phyloP scores from a whole-genome alignment of 345 rosid species.

The Eucalyptus cloeziana region DNA sequence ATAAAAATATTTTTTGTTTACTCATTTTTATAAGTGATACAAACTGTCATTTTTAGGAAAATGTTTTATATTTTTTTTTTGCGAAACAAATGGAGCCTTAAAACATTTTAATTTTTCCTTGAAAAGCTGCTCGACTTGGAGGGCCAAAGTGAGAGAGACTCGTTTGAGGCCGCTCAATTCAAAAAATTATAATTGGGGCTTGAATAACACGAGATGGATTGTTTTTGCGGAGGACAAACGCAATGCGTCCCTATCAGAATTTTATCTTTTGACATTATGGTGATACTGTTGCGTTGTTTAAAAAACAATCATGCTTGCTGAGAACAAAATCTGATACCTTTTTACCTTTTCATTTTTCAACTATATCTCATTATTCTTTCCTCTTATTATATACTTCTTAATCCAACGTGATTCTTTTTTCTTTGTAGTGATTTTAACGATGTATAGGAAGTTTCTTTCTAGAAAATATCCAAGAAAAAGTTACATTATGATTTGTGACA shows the following conservation, averaged over 20 bases:
- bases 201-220: neutral
- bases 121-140: neutral
- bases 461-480: neutral
- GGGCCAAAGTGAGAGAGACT: neutral
- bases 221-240: neutral
- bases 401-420: neutral
- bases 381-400: neutral
- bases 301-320: neutral
- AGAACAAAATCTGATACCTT: neutral
- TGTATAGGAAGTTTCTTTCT: neutral
- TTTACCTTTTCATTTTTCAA: neutral
- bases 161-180: too few relatives aligned
- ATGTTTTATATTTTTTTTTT: too few relatives aligned
- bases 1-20: too few relatives aligned
- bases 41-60: too few relatives aligned
- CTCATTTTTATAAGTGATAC: too few relatives aligned
- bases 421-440: neutral
- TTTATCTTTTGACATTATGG: neutral
- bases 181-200: neutral
- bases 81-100: too few relatives aligned
- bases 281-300: accelerated
- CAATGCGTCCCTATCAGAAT: neutral
- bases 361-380: neutral
- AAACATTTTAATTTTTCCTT: neutral
- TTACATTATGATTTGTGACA: neutral